Evolutionary conservation across 1,284 basidiomycete genomes (phyloP), one percentile per base, ranked within the genome.

Genomic region (Schizopora paradoxa): DNA sequence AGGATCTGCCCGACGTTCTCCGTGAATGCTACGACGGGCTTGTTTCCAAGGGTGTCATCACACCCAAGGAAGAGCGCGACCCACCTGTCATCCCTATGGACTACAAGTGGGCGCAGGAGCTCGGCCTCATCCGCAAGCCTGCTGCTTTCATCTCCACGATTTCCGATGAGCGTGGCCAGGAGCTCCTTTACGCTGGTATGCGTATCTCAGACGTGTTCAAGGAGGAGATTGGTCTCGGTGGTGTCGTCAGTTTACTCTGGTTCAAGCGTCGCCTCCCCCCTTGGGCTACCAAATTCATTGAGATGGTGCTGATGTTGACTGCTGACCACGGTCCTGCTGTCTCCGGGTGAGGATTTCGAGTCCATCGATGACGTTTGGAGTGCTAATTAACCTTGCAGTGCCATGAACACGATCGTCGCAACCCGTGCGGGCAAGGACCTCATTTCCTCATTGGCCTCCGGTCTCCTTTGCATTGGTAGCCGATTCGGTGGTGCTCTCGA

Each of bases 121-220:
- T 98, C 49, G 95, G 95, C 49, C 85, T 98, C 66, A 94, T 99
- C 67, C 87, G 95, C 63, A 98, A 98, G 74, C 95, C 95, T 32
- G 94, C 95, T 35, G 93, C 95, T 10, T 99, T 99, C 78, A 98
- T 99, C 74, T 97, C 94, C 43, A 98, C 96, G 56, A 99, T 99
- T 69, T 97, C 93, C 49, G 96, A 99, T 71, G 96, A 99, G 77
- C 90, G 95, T 63, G 95, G 95, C 3, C 93, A 97, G 66, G 96
- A 99, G 74, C 80, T 99, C 52, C 74, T 99, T 62, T 99, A 99
- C 72, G 92, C 94, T 50, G 96, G 96, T 59, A 98, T 99, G 92
- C 87, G 90, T 59, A 99, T 99, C 68, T 91, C 94, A 27, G 92
- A 98, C 59, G 95, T 99, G 51, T 99, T 96, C 81, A 92, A 91